phyloP scores from a whole-genome alignment of 768 basidiomycete genomes.

The Porphyrellus cyaneotinctus region DNA sequence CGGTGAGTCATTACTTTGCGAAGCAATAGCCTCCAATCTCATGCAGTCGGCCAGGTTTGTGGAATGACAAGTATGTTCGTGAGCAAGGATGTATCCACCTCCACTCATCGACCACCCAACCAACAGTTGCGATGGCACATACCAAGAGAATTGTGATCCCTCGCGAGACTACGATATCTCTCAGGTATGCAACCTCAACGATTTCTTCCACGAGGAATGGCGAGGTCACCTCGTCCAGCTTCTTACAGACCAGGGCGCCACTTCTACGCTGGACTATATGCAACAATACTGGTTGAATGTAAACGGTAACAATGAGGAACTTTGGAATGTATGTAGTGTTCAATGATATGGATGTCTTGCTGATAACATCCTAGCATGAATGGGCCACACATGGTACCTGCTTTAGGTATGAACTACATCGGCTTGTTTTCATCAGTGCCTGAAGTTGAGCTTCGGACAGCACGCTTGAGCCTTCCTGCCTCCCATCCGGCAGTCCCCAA shows the following conservation, averaged over 20 bases:
- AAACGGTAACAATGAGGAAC: conserved; percentile 53
- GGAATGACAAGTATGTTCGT: conserved; percentile 55
- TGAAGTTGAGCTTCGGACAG: conserved; percentile 32
- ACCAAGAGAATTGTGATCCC: conserved; percentile 34
- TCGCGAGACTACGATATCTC: conserved; percentile 46
- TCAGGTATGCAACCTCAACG: conserved; percentile 26
- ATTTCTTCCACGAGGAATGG: background rate
- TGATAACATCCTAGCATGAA: conserved; percentile 48
- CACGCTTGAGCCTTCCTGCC: conserved; percentile 55
- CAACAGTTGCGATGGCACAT: conserved; percentile 51
- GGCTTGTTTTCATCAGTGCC: background rate
- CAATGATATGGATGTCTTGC: background rate
- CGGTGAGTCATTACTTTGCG: conserved; percentile 37
- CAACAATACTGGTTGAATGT: conserved; percentile 58
- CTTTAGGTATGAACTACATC: conserved; percentile 23
- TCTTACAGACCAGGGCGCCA: conserved; percentile 51
- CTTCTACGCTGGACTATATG: conserved; percentile 59
- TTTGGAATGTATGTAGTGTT: conserved; percentile 58
- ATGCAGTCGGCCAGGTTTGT: conserved; percentile 43
- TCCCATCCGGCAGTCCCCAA: conserved; percentile 52
- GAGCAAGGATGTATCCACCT: background rate
- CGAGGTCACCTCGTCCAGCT: conserved; percentile 38
- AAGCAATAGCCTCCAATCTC: background rate
- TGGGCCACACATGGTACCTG: conserved; percentile 67
- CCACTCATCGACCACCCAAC: background rate